Evolutionary conservation across 2,329 filamentous ascomycete genomes (phyloP).

Genomic region (Colletotrichum chrysophilum): DNA sequence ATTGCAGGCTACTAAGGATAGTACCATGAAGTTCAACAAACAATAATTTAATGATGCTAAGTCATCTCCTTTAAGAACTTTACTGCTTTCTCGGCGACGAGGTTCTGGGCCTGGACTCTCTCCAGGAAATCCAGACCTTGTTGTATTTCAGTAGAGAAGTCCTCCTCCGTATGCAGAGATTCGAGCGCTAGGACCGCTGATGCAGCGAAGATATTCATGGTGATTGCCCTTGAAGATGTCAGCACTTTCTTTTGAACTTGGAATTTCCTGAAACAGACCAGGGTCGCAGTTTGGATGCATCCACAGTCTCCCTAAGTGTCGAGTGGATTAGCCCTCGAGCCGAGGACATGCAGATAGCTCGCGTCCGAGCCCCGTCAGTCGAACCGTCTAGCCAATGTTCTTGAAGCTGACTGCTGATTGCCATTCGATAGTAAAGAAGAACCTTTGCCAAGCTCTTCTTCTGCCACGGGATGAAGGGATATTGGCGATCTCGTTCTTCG

Average conservation of each 20-base stretch:
- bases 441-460: background rate
- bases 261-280: background rate
- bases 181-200: background rate
- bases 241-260: background rate
- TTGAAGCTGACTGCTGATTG: background rate
- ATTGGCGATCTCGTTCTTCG: background rate
- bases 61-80: background rate
- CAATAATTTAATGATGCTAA: background rate
- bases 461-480: background rate
- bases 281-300: background rate
- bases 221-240: background rate
- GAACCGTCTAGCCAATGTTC: background rate
- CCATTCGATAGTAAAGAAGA: background rate
- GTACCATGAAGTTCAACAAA: background rate
- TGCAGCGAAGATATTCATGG: background rate
- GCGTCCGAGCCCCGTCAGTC: background rate
- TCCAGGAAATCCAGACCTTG: background rate
- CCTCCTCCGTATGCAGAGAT: background rate
- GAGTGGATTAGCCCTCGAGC: background rate
- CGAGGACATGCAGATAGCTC: background rate
- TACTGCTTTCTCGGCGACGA: background rate
- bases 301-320: background rate
- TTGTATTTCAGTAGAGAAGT: background rate
- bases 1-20: background rate
- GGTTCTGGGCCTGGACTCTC: background rate